These are phyloP conservation scores for Paecilomyces fulvus DNA, from an alignment of 2,329 filamentous ascomycete species.

Conservation along the genomic window DNA sequence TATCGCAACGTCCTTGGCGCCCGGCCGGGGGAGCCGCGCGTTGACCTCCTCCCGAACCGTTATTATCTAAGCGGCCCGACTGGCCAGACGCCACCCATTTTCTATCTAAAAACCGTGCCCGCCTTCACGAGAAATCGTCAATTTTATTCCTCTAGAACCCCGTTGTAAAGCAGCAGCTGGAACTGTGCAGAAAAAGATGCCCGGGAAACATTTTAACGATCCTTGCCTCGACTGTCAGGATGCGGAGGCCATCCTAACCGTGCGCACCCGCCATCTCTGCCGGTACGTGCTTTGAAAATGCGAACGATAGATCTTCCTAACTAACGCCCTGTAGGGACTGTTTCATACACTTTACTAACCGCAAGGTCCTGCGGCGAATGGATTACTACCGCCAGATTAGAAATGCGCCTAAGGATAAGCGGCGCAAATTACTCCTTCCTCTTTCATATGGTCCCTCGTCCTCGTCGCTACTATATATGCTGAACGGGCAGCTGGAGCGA, in stretches of 20 bases:
- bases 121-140: neutral
- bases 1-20: slow-evolving; percentile 1
- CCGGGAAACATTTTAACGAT: slow-evolving; percentile 20
- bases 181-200: slow-evolving; percentile 16
- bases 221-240: slow-evolving; percentile 51
- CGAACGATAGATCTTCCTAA: slow-evolving; percentile 2
- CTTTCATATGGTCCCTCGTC: slow-evolving; percentile 80
- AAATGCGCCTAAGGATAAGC: slow-evolving; percentile 29
- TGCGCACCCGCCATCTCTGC: slow-evolving; percentile 54
- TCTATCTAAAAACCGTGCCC: slow-evolving; percentile 2
- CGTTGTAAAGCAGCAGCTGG: neutral
- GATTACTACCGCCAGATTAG: slow-evolving; percentile 50
- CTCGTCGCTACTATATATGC: slow-evolving; percentile 63
- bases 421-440: slow-evolving; percentile 60
- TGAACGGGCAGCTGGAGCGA: slow-evolving; percentile 60
- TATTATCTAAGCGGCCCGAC: slow-evolving; percentile 20
- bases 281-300: slow-evolving; percentile 31
- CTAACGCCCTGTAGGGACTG: slow-evolving; percentile 49
- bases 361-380: slow-evolving; percentile 73
- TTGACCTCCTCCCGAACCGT: slow-evolving; percentile 10
- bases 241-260: slow-evolving; percentile 42
- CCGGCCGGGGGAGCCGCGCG: slow-evolving; percentile 15
- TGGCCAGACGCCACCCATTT: slow-evolving; percentile 13
- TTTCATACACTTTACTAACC: slow-evolving; percentile 67
- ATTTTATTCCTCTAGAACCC: neutral